phyloP scores from a whole-genome alignment of 2,329 filamentous ascomycete genomes.

The Arthrocladium fulminans region DNA sequence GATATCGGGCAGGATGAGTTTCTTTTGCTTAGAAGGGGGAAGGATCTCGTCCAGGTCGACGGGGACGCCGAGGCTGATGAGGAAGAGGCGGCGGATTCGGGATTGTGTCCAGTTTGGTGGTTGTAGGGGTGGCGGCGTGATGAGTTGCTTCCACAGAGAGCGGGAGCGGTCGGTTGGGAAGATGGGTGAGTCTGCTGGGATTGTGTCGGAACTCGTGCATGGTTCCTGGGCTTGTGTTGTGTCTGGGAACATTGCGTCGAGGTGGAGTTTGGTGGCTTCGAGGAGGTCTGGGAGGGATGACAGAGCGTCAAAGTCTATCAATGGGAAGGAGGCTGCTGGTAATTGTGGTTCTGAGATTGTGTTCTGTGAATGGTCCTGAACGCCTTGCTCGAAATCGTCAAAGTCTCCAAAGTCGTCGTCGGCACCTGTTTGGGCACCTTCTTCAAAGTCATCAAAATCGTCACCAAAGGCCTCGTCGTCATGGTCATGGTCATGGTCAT shows the following conservation, averaged over 20 bases:
- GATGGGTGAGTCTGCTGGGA: conserved; percentile 44
- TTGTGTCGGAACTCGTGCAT: conserved; percentile 31
- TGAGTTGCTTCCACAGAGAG: conserved; percentile 92
- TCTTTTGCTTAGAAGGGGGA: conserved; percentile 95
- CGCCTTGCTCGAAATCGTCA: conserved; percentile 55
- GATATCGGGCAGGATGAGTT: conserved; percentile 83
- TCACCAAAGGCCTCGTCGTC: conserved; percentile 62
- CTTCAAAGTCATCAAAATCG: conserved; percentile 45
- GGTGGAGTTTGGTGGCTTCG: conserved; percentile 29
- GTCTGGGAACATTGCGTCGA: conserved; percentile 38
- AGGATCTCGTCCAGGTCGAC: conserved; percentile 96
- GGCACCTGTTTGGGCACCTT: conserved; percentile 42
- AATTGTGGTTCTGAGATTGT: conserved; percentile 21
- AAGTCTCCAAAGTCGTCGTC: conserved; percentile 57
- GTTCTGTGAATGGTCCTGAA: conserved; percentile 25
- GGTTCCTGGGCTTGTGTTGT: conserved; percentile 28
- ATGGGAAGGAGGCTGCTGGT: conserved; percentile 10
- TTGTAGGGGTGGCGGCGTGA: conserved; percentile 86
- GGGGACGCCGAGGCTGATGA: conserved; percentile 90
- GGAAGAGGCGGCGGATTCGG: conserved; percentile 84
- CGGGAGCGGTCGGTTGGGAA: conserved; percentile 80
- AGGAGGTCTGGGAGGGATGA: conserved; percentile 37
- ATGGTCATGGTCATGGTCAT: conserved; percentile 44
- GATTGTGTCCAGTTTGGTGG: conserved; percentile 97
- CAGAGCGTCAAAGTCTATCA: conserved; percentile 48